Conservation (phyloP, 345 rosid species). For the Garcia nutans region DNA sequence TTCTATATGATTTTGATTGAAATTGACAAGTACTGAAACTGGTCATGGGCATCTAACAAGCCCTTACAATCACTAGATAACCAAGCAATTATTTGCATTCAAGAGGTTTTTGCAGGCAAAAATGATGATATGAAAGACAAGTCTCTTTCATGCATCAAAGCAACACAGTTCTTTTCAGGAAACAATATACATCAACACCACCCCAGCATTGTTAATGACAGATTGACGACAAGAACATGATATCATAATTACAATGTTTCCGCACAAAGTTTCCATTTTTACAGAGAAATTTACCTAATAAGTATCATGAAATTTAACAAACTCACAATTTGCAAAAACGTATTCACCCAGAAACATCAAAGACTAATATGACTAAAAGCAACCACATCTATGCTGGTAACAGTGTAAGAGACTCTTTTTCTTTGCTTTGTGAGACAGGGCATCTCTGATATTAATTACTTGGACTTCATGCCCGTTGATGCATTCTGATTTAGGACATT, state of each 20-base stretch:
- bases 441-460: constrained; percentile 25
- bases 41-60: no score
- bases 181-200: background rate
- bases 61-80: no score
- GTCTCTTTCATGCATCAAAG: no score
- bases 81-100: no score
- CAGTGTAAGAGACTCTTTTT: background rate
- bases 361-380: background rate
- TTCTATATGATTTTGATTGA: no score
- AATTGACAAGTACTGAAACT: no score
- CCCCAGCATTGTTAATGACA: background rate
- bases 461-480: constrained; percentile 41
- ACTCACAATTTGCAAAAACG: constrained; percentile 4
- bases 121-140: no score
- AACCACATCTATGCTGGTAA: constrained; percentile 2
- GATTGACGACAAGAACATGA: background rate
- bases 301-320: background rate
- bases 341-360: background rate
- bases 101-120: no score
- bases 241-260: background rate
- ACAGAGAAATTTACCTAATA: constrained; percentile 10
- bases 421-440: constrained; percentile 2
- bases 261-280: constrained; percentile 2
- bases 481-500: constrained; percentile 31
- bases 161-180: background rate